Evolutionary conservation across 805 yeast genomes (phyloP).

Genomic region (Metschnikowia chrysomelidarum): DNA sequence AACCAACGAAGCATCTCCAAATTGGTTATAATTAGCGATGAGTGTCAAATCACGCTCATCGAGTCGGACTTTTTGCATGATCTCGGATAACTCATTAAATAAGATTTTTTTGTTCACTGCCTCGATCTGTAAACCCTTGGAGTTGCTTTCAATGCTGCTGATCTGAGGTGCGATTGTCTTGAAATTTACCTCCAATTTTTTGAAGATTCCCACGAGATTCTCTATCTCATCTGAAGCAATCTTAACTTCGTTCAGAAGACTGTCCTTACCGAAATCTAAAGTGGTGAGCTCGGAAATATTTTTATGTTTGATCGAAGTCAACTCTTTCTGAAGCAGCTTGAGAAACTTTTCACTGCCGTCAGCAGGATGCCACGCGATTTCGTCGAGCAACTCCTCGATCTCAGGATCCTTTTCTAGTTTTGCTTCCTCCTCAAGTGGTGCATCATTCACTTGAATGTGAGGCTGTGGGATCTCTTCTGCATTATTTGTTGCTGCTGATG

Average conservation of each 20-base stretch:
- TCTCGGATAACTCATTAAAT: conserved; percentile 64
- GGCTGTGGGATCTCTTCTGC: neutral
- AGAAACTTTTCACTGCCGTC: conserved; percentile 64
- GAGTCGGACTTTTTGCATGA: conserved; percentile 68
- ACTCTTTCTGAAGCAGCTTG: conserved; percentile 54
- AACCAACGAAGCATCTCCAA: conserved; percentile 44
- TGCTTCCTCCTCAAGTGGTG: conserved; percentile 5
- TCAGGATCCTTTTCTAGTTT: conserved; percentile 38
- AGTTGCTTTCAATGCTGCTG: conserved; percentile 65
- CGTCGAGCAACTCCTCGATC: conserved; percentile 68
- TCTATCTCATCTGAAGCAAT: conserved; percentile 36
- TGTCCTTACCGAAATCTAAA: conserved; percentile 35
- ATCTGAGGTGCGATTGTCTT: conserved; percentile 59
- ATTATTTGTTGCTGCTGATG: no score
- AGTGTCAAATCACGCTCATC: conserved; percentile 51
- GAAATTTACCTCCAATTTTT: conserved; percentile 40
- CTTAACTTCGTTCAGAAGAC: conserved; percentile 32
- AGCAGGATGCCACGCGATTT: conserved; percentile 69
- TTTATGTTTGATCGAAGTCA: conserved; percentile 59
- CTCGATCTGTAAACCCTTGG: conserved; percentile 80
- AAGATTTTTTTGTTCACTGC: conserved; percentile 77
- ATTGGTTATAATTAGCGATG: conserved; percentile 48
- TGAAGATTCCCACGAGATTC: conserved; percentile 36
- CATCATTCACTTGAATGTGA: conserved; percentile 1
- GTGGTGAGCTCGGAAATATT: conserved; percentile 49